A percentile compares a stretch with the other conserved stretches of the same genome.
phyloP scores from a whole-genome alignment of 2,329 filamentous ascomycete species.

The Monosporascus cannonballus region DNA sequence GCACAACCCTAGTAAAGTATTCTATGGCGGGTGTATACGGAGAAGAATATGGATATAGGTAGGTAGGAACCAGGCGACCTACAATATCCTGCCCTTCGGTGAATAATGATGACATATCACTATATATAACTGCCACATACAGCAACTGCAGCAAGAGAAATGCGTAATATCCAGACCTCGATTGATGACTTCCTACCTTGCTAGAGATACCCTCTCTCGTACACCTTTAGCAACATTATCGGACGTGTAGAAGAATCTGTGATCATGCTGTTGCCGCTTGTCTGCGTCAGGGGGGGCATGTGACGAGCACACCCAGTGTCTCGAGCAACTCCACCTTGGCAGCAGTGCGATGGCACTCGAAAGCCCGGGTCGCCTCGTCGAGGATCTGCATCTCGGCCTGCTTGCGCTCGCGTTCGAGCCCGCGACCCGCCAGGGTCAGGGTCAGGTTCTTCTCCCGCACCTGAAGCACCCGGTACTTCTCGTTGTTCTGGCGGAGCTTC shows the following conservation, averaged over 20 bases:
- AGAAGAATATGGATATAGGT: no score
- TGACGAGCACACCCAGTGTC: slow-evolving; percentile 1
- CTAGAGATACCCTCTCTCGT: no score
- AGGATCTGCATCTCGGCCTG: slow-evolving; percentile 1
- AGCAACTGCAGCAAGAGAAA: no score
- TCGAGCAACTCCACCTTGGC: slow-evolving; percentile 1
- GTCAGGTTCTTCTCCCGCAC: not conserved
- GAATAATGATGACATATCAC: no score
- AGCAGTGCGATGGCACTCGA: slow-evolving; percentile 1
- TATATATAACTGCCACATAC: no score
- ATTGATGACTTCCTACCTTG: no score
- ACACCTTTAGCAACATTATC: not conserved
- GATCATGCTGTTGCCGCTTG: not conserved
- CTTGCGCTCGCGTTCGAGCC: not conserved
- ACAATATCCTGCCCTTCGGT: no score
- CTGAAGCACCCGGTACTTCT: not conserved
- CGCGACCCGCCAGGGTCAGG: not conserved
- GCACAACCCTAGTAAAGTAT: no score
- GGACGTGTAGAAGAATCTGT: not conserved
- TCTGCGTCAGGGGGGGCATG: not conserved
- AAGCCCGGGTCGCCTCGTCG: not conserved
- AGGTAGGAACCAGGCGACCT: no score
- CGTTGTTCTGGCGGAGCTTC: slow-evolving; percentile 1
- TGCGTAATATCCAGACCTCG: no score
- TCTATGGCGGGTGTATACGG: no score